These are phyloP conservation scores for Exophiala dermatitidis DNA, from an alignment of 2,329 filamentous ascomycete species.

Conservation along the genomic window DNA sequence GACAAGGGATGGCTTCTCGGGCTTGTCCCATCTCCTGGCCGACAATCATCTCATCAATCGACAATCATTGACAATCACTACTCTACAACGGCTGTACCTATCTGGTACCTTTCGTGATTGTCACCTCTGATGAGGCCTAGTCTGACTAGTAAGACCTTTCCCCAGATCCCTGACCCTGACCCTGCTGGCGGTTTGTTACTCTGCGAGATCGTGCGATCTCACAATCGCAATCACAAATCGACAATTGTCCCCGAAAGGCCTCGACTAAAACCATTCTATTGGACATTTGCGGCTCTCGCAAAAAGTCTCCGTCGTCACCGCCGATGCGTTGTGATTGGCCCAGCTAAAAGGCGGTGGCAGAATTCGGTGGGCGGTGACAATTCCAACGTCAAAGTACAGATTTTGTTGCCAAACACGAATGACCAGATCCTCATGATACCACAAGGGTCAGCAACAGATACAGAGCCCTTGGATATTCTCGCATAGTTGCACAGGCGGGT, in stretches of 20 bases:
- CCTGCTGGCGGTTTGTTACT: not conserved
- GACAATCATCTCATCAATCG: not conserved
- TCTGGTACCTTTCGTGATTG: too few relatives aligned
- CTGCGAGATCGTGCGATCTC: not conserved
- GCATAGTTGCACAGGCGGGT: too few relatives aligned
- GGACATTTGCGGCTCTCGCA: not conserved
- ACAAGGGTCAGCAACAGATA: too few relatives aligned
- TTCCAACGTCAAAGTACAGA: not conserved
- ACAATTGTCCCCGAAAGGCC: not conserved
- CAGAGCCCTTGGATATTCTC: too few relatives aligned
- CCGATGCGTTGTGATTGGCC: not conserved
- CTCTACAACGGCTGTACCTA: too few relatives aligned
- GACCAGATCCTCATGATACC: not conserved
- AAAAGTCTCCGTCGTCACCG: too few relatives aligned
- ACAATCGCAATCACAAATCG: not conserved
- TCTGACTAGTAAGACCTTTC: not conserved
- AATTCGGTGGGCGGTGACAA: not conserved
- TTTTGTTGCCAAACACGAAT: not conserved
- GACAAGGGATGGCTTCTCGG: not conserved
- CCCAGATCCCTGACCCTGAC: not conserved
- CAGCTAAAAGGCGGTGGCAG: conserved; percentile 4
- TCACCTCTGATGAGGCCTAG: not conserved
- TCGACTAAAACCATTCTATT: not conserved
- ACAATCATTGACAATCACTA: too few relatives aligned
- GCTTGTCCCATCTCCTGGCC: not conserved